These are phyloP conservation scores for Pseudophaeomoniella oleicola DNA, from an alignment of 2,329 filamentous ascomycete genomes.

Conservation along the genomic window DNA sequence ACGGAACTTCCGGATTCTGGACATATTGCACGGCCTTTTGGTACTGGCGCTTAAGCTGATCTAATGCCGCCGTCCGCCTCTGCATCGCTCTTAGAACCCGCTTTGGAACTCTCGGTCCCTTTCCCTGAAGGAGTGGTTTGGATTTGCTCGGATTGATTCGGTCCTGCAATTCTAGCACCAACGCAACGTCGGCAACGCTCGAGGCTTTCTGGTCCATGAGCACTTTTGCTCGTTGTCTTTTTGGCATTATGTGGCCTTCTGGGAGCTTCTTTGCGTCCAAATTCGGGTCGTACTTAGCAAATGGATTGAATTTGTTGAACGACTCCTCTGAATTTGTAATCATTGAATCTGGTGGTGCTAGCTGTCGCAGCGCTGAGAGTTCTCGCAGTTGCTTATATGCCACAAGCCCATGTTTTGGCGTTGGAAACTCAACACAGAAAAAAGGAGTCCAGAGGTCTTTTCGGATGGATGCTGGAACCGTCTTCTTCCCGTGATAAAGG, in stretches of 20 bases:
- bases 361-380: slow-evolving; percentile 43
- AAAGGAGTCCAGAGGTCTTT: slow-evolving; percentile 50
- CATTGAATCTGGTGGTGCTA: slow-evolving; percentile 29
- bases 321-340: slow-evolving; percentile 21
- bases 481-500: slow-evolving; percentile 49
- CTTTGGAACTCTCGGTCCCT: neutral
- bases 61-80: no score
- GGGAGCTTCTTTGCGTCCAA: slow-evolving; percentile 20
- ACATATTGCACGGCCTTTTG: no score
- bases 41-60: no score
- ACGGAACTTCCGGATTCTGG: no score
- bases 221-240: slow-evolving; percentile 31
- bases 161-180: slow-evolving; percentile 30
- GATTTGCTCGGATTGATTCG: neutral
- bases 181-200: slow-evolving; percentile 43
- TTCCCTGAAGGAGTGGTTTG: no score
- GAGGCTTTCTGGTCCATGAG: slow-evolving; percentile 54
- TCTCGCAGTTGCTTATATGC: slow-evolving; percentile 46
- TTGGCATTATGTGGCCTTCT: slow-evolving; percentile 28
- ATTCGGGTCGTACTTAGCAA: neutral
- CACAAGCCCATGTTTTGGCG: slow-evolving; percentile 28
- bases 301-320: neutral
- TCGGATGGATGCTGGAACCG: slow-evolving; percentile 40
- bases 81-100: no score
- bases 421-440: slow-evolving; percentile 41